A percentile compares a stretch with the other conserved stretches of the same genome.
Conservation (phyloP, 768 basidiomycete species). For the Mycena venus region DNA sequence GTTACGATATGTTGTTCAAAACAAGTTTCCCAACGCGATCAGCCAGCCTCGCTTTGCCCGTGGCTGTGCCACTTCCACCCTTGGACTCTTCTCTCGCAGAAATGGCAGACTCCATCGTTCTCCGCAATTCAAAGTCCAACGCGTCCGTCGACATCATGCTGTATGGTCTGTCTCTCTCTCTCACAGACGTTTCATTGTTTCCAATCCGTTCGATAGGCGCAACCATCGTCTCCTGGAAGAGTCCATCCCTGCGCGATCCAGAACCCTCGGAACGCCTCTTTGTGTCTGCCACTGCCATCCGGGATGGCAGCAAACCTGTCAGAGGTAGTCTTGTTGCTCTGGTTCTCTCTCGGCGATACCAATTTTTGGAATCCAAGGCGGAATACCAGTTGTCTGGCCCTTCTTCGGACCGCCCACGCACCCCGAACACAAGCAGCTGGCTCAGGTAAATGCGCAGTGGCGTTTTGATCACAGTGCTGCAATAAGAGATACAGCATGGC, state of each 20-base stretch:
- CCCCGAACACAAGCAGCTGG: constrained; percentile 75
- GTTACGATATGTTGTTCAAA: constrained; percentile 48
- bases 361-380: too few relatives aligned
- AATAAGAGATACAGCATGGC: constrained; percentile 73
- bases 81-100: not conserved
- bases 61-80: not conserved
- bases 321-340: too few relatives aligned
- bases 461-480: not conserved
- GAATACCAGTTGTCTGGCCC: constrained; percentile 79
- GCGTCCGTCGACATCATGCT: constrained; percentile 64
- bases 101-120: not conserved
- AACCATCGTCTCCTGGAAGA: constrained; percentile 78
- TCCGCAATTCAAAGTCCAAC: not conserved
- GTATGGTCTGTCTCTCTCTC: constrained; percentile 57
- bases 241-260: constrained; percentile 50
- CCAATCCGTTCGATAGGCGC: not conserved
- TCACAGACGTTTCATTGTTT: not conserved
- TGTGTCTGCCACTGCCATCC: constrained; percentile 80
- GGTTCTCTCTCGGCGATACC: too few relatives aligned
- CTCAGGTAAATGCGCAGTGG: constrained; percentile 45
- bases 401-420: constrained; percentile 91
- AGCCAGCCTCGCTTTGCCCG: not conserved
- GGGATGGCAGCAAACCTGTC: constrained; percentile 71
- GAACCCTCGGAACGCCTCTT: constrained; percentile 79
- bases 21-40: constrained; percentile 44